These are phyloP conservation scores for Gamsiella multidivaricata DNA, from an alignment of 192 early-diverging fungal genomes.

Conservation along the genomic window DNA sequence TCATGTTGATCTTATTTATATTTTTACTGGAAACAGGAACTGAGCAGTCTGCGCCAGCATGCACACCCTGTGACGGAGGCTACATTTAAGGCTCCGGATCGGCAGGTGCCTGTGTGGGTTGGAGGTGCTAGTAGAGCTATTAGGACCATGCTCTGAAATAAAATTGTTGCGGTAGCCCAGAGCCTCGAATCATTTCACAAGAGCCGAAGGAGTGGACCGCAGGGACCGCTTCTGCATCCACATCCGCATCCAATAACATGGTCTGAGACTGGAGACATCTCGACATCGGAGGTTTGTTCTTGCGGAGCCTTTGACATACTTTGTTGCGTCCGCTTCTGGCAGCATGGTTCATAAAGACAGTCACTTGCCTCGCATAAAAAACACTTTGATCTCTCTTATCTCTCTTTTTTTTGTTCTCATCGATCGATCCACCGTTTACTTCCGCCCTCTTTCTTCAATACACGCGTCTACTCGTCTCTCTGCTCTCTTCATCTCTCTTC, in stretches of 20 bases:
- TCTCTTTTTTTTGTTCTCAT: slow-evolving; percentile 1
- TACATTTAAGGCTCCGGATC: slow-evolving; percentile 61
- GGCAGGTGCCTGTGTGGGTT: slow-evolving; percentile 66
- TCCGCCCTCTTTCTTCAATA: no score
- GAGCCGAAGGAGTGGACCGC: no score
- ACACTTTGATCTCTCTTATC: not conserved
- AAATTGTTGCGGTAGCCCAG: no score
- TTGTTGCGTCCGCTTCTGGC: no score
- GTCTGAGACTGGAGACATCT: no score
- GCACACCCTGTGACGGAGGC: slow-evolving; percentile 58
- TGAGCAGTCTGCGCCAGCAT: slow-evolving; percentile 57
- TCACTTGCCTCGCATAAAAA: slow-evolving; percentile 11
- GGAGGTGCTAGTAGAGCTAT: slow-evolving; percentile 64
- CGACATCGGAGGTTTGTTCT: no score
- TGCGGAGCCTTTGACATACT: no score
- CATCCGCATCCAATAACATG: no score
- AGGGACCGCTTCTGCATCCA: no score
- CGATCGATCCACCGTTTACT: no score
- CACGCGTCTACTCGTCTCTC: no score
- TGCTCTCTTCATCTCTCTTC: not conserved
- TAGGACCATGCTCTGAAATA: slow-evolving; percentile 71
- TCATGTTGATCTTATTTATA: not conserved
- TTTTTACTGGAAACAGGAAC: slow-evolving; percentile 56
- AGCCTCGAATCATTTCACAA: no score
- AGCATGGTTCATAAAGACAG: slow-evolving; percentile 3